Conservation (phyloP, 768 basidiomycete species). For the Polyporus arcularius region DNA sequence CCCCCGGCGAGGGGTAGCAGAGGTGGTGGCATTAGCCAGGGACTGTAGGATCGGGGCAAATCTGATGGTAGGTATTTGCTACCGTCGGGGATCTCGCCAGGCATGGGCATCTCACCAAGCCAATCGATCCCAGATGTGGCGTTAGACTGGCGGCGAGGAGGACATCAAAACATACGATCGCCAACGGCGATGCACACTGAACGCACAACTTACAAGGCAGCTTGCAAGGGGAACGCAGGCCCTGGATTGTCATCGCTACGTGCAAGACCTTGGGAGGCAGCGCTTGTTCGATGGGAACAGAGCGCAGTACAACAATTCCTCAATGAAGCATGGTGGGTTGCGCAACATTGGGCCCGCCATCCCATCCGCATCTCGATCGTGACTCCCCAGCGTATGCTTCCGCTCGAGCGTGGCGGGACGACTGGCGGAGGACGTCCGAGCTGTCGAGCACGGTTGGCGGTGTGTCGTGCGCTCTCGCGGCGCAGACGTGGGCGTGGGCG, state of each 20-base stretch:
- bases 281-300: constrained; percentile 4
- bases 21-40: not conserved
- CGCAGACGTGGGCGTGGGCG: not conserved
- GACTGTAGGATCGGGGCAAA: not conserved
- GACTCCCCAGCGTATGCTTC: not conserved
- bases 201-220: constrained; percentile 17
- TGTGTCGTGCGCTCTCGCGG: constrained; percentile 3
- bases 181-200: not conserved
- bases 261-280: not conserved
- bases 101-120: constrained; percentile 4
- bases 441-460: constrained; percentile 1
- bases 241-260: constrained; percentile 12
- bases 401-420: not conserved
- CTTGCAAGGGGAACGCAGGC: not conserved
- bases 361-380: constrained; percentile 12
- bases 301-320: constrained; percentile 18
- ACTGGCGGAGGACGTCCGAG: not conserved
- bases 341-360: constrained; percentile 2
- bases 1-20: not conserved
- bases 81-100: constrained; percentile 8
- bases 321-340: constrained; percentile 8
- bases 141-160: constrained; percentile 11
- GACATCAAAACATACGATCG: constrained; percentile 5
- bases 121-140: constrained; percentile 21
- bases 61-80: constrained; percentile 8